Evolutionary conservation across 352 stramenopile species (phyloP).

Genomic region (Phytophthora macrochlamydospora): DNA sequence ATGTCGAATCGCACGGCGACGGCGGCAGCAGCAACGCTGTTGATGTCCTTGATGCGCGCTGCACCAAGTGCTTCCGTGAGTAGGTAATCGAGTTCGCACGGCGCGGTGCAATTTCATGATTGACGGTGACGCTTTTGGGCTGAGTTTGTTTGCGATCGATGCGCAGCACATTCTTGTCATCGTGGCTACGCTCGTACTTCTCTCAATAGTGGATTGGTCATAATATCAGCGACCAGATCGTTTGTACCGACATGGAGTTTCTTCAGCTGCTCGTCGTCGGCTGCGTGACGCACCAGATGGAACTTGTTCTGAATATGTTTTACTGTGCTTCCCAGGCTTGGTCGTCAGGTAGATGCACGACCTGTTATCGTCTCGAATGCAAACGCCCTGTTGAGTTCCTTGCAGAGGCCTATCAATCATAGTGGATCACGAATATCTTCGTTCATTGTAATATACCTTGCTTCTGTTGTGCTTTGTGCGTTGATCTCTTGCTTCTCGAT

Average conservation of each 20-base stretch:
- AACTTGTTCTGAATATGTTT: constrained; percentile 34
- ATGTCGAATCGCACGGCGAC: no score
- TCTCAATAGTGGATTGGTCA: constrained; percentile 4
- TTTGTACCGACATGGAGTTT: constrained; percentile 1
- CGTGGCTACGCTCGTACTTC: background rate
- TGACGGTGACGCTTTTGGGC: no score
- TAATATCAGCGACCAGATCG: constrained; percentile 3
- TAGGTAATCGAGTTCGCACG: no score
- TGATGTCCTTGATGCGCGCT: no score
- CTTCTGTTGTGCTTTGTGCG: constrained; percentile 29
- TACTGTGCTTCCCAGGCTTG: constrained; percentile 30
- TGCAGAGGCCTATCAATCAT: constrained; percentile 18
- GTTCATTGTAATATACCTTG: constrained; percentile 32
- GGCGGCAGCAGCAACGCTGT: no score
- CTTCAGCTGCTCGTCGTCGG: background rate
- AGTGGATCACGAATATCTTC: constrained; percentile 22
- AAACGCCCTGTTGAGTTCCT: constrained; percentile 18
- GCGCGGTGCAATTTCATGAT: no score
- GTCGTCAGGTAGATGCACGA: constrained; percentile 14
- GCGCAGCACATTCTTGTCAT: background rate
- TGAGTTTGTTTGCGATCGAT: background rate
- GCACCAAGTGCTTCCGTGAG: no score
- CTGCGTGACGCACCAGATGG: constrained; percentile 10
- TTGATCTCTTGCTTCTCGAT: constrained; percentile 30
- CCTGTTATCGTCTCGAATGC: constrained; percentile 28